Evolutionary conservation across 2,329 filamentous ascomycete species (phyloP), one percentile per base, ranked within the genome.

Genomic region (Fusarium avenaceum): DNA sequence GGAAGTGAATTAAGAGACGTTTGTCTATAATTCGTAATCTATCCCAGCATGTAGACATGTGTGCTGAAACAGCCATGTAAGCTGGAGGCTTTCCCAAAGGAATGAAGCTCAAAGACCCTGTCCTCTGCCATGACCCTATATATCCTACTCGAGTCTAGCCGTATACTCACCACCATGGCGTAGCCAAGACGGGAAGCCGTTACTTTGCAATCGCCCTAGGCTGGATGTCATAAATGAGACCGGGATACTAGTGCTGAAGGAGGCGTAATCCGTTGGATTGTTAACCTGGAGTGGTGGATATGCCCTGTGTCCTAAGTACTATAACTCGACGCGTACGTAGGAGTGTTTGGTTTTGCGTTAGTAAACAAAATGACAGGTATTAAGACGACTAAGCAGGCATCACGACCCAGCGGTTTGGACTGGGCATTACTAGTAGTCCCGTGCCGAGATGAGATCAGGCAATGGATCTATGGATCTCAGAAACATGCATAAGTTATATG

Each of bases 381-480:
- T 54, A 49, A 68, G 63, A 68, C 64, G 57, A 70, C 54, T 55
- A 57, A 28, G 22, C 42, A 59, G 45, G 57, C 47, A 51, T 56
- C 44, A 54, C 59, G 63, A 57, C 33, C 70, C 59, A 33, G 63
- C 56, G 56, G 58, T 55, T 68, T 47, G 61, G 62, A 59, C 55
- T 60, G 44, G 46, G 45, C 59, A 67, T 60, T 56, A 55, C 47
- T 69, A 57, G 32, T 30, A 35, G 24, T 14, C 19, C 28, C 38
- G 61, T 69, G 39, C 66, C 64, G 71, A 73, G 69, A 73, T 73
- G 72, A 67, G 51, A 30, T 45, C 56, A 51, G 48, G 56, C 17
- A 38, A 38, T 38, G 10, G 51, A 63, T 55, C 53, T 45, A 57
- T 38, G 49, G 35, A 50, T 30, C 53, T 44, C 11, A 39, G 46